Conservation (phyloP, 2,329 filamentous ascomycete genomes). For the Aaosphaeria arxii region DNA sequence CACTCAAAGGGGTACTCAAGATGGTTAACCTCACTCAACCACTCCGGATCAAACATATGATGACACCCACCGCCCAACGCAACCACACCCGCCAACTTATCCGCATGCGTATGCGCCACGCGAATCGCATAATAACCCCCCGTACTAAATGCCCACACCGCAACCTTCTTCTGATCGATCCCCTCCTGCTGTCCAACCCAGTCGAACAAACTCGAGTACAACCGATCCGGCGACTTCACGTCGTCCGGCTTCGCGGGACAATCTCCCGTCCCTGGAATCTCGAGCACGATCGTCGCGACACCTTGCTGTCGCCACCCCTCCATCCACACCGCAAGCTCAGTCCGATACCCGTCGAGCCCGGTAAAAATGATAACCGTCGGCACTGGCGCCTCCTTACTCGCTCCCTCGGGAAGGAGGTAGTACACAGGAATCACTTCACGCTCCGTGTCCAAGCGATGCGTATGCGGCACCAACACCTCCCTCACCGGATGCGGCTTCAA, state of each 20-base stretch:
- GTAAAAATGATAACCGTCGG: conserved; percentile 57
- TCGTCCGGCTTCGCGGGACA: conserved; percentile 50
- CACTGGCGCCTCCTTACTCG: conserved; percentile 41
- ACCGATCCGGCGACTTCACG: conserved; percentile 50
- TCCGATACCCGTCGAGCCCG: conserved; percentile 58
- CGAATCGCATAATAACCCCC: conserved; percentile 60
- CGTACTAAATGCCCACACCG: conserved; percentile 57
- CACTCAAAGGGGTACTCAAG: conserved; percentile 60
- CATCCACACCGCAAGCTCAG: conserved; percentile 53
- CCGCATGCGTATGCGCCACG: conserved; percentile 55
- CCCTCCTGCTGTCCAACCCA: conserved; percentile 49
- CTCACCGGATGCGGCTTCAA: conserved; percentile 52
- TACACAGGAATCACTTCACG: conserved; percentile 61
- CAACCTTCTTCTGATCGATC: conserved; percentile 49
- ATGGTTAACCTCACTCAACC: conserved; percentile 54
- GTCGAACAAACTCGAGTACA: conserved; percentile 54
- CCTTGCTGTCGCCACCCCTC: conserved; percentile 49
- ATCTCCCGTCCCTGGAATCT: conserved; percentile 59
- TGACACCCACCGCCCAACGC: conserved; percentile 54
- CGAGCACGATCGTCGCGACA: conserved; percentile 50
- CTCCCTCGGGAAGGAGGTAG: conserved; percentile 56
- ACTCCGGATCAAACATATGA: conserved; percentile 55
- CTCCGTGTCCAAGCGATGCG: conserved; percentile 49
- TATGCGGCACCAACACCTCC: conserved; percentile 62
- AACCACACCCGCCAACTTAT: conserved; percentile 51